Base-by-base conservation (phyloP, 257 asterid species). In the Solanum bulbocastanum region DNA sequence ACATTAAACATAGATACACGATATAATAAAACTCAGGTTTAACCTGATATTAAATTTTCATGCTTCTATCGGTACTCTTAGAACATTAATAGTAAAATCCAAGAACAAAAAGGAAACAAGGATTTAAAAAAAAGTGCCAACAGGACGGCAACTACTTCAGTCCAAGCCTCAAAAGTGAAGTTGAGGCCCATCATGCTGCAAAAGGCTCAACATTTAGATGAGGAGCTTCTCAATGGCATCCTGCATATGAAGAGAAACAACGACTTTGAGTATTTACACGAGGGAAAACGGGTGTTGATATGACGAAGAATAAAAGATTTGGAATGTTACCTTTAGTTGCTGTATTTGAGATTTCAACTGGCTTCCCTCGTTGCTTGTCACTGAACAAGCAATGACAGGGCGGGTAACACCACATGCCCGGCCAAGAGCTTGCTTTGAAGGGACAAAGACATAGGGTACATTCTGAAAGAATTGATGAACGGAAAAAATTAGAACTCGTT, bases 361-460 rank as follows among this genome's bases (percentile, higher is more conserved):
- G 89, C 99, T 95, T 79, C 97, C 96, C 86, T 96, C 98, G 2
- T 96, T 96, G 93, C 95, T 92, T 2, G 99, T 96, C 78, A 95
- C 98, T 0, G 99, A 96, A 89, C 98, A 95, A 14, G 98, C 94
- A 84, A 96, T 96, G 27, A 96, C 99, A 1, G 98, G 98, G 49
- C 99, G 92, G 10, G 98, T 94, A 40, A 96, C 98, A 69, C 99
- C 98, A 90, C 99, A 96, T 35, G 99, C 99, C 14, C 99, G 92
- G 44, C 99, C 99, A 81, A 96, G 94, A 83, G 94, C 94, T 90
- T 90, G 91, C 82, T 92, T 92, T 30, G 92, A 92, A 42, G 90
- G 90, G 39, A 92, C 90, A 56, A 92, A 92, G 37, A 92, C 94
- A 62, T 92, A 92, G 23, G 94, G 94, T 52, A 92, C 92, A 82